These are phyloP conservation scores for Skeletonema menzelii DNA, from an alignment of 108 stramenopile species.

Conservation along the genomic window DNA sequence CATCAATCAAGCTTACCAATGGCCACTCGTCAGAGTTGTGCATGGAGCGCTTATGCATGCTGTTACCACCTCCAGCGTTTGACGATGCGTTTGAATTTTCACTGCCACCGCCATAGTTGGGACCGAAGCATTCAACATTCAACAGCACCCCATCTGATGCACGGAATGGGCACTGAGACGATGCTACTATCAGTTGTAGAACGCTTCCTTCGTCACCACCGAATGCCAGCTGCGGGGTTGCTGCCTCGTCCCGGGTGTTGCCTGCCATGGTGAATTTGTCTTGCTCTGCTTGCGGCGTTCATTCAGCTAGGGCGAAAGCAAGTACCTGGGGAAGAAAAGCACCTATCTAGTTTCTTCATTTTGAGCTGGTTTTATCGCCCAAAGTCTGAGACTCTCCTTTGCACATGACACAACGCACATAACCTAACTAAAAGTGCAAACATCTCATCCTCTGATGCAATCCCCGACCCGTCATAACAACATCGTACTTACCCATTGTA, in stretches of 20 bases:
- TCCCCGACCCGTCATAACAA: no score
- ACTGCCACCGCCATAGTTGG: neutral
- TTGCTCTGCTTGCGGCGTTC: no score
- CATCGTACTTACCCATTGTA: neutral
- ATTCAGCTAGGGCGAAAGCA: no score
- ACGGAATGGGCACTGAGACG: neutral
- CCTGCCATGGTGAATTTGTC: neutral
- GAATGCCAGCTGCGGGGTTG: neutral
- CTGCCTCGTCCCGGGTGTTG: neutral
- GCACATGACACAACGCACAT: neutral
- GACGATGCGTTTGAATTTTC: neutral
- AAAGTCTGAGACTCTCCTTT: neutral
- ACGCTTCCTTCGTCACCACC: neutral
- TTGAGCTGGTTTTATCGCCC: neutral
- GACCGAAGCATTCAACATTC: constrained; percentile 4
- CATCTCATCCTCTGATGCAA: no score
- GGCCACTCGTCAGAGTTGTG: constrained; percentile 6
- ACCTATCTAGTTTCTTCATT: no score
- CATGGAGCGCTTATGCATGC: neutral
- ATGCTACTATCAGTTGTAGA: neutral
- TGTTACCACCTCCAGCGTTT: neutral
- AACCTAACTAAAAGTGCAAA: no score
- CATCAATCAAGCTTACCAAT: neutral
- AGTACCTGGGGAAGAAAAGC: no score
- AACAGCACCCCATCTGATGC: neutral